Evolutionary conservation across 805 yeast genomes (phyloP).

Genomic region (Nakazawaea molendinolei): DNA sequence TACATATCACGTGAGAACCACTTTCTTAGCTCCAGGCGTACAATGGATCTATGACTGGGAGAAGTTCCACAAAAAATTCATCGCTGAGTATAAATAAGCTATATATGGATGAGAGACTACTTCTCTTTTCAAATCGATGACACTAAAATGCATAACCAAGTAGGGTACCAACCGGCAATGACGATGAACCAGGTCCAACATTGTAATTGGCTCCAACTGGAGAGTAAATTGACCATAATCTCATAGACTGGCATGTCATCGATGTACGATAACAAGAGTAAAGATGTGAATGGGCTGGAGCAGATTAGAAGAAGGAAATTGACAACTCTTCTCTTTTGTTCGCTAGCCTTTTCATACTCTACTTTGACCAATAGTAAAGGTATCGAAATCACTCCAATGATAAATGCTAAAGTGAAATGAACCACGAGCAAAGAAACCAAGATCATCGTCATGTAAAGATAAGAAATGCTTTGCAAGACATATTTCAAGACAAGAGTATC

Average conservation of each 20-base stretch:
- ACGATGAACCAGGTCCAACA: conserved; percentile 85
- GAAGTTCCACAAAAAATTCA: conserved; percentile 69
- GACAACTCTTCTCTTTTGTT: conserved; percentile 12
- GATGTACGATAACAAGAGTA: conserved; percentile 16
- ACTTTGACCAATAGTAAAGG: conserved; percentile 61
- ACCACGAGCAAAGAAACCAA: conserved; percentile 71
- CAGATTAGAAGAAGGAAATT: conserved; percentile 30
- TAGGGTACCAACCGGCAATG: conserved; percentile 73
- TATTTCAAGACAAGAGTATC: too few relatives aligned
- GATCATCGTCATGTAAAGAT: conserved; percentile 59
- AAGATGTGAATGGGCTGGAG: conserved; percentile 44
- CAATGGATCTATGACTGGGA: conserved; percentile 83
- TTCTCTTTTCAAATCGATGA: conserved; percentile 1
- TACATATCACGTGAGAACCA: conserved; percentile 90
- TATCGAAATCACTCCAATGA: conserved; percentile 61
- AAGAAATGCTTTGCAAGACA: conserved; percentile 20
- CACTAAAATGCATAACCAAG: conserved; percentile 48
- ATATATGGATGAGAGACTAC: not conserved
- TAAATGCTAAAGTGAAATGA: conserved; percentile 76
- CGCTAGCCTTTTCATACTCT: not conserved
- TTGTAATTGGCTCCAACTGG: conserved; percentile 62
- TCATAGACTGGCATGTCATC: conserved; percentile 1
- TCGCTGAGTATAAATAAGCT: conserved; percentile 39
- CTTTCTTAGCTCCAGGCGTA: conserved; percentile 92
- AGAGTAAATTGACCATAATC: conserved; percentile 40